A percentile compares a stretch with the other conserved stretches of the same genome.
These are phyloP conservation scores for Seminavis robusta DNA, from an alignment of 108 stramenopile genomes.

Conservation along the genomic window DNA sequence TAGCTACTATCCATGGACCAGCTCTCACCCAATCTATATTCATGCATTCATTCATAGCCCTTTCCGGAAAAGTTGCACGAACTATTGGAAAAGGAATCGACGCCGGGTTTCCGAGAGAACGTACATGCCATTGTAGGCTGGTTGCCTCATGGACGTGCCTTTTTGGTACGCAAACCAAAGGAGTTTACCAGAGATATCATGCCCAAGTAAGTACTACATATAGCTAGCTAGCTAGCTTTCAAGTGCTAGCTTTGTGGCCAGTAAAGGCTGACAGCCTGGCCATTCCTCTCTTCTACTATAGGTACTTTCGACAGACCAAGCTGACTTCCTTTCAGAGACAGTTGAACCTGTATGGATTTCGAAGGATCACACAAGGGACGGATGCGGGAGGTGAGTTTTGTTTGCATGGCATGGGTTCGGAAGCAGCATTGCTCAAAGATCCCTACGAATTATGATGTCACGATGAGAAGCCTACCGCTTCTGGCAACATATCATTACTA, in stretches of 20 bases:
- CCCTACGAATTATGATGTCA: too few species aligned
- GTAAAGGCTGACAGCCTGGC: conserved; percentile 7
- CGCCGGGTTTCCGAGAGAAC: conserved; percentile 13
- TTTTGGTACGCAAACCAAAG: conserved; percentile 82
- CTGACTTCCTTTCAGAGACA: conserved; percentile 81
- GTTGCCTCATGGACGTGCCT: conserved; percentile 82
- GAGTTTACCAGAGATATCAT: conserved; percentile 82
- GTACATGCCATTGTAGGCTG: conserved; percentile 53
- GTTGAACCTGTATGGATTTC: conserved; percentile 91
- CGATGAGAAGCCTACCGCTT: too few species aligned
- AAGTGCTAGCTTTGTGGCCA: too few species aligned
- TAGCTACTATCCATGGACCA: too few species aligned
- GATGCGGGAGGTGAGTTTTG: conserved; percentile 77
- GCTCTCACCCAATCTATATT: too few species aligned
- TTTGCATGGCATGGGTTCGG: too few species aligned
- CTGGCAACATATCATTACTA: too few species aligned
- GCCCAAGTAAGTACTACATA: conserved; percentile 63
- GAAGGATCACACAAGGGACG: conserved; percentile 83
- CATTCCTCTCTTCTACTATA: conserved; percentile 16
- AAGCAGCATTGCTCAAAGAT: too few species aligned
- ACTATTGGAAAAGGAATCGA: conserved; percentile 63
- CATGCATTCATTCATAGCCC: too few species aligned
- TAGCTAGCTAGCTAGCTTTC: too few species aligned
- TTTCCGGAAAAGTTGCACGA: conserved; percentile 56
- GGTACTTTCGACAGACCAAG: conserved; percentile 86